These are phyloP conservation scores for Fagopyrum esculentum DNA, from an alignment of 148 eudicot genomes.

Conservation along the genomic window DNA sequence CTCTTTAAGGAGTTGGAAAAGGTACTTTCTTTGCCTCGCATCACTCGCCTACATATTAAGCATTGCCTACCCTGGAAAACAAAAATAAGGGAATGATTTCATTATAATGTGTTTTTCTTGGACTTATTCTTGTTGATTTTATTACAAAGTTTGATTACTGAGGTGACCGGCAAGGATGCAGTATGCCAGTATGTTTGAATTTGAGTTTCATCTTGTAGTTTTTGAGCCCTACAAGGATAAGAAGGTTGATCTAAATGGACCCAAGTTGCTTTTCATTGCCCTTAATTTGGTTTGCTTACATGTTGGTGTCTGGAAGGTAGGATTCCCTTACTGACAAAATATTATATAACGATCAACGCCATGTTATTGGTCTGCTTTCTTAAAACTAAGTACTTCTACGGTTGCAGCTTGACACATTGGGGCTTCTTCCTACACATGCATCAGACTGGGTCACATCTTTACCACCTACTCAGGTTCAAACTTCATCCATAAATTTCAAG, in stretches of 20 bases:
- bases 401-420: slow-evolving; percentile 84
- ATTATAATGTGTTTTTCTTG: neutral
- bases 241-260: slow-evolving; percentile 72
- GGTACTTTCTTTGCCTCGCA: slow-evolving; percentile 24
- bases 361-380: neutral
- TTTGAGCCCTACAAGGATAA: slow-evolving; percentile 89
- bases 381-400: slow-evolving; percentile 5
- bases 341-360: neutral
- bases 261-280: slow-evolving; percentile 72
- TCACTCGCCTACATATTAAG: neutral
- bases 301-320: slow-evolving; percentile 90
- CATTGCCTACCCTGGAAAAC: neutral
- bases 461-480: slow-evolving; percentile 78
- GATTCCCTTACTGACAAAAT: slow-evolving; percentile 3
- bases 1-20: slow-evolving; percentile 94
- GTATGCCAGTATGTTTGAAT: neutral
- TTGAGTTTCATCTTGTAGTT: slow-evolving; percentile 37
- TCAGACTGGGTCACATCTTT: slow-evolving; percentile 97
- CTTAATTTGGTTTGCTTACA: slow-evolving; percentile 77
- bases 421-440: slow-evolving; percentile 94
- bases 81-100: neutral
- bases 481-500: slow-evolving; percentile 10
- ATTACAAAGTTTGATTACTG: neutral
- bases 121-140: neutral
- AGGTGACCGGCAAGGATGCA: neutral